Base-by-base conservation (phyloP, 768 basidiomycete species). In the Saitozyma sp. region DNA sequence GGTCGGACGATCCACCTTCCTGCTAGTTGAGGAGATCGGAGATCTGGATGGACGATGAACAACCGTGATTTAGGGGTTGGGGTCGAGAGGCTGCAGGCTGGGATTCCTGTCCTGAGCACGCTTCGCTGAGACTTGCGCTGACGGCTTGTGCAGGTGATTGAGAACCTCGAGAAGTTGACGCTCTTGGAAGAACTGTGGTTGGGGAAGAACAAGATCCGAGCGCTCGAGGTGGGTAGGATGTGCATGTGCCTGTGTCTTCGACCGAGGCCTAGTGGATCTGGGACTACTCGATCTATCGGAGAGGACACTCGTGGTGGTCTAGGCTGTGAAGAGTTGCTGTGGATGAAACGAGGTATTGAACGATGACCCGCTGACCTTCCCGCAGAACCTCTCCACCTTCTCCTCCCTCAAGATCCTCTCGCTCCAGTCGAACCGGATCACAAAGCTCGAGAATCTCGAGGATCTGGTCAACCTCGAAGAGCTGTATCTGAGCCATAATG, bases 131-230 rank as follows among this genome's bases (percentile, higher is more conserved):
- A 29, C 29, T 29, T 29, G 29, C 5, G 29, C 29, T 29, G 29
- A 29, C 29, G 29, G 29, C 5, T 61, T n/a, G 39, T 9, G 37
- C 63, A 96, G 93, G 85, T 83, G 82, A 95, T 99, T 61, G 91
- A 97, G 77, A 88, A 88, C 46, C 79, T 98, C 4, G 90, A 91
- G 10, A 83, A 85, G 1, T 81, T 96, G 45, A 85, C 87, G 0
- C 90, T 89, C 67, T 82, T 99, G 9, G 91, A 93, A 68, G 93
- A 97, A 71, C 82, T 99, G 3, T 98, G 95, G 92, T 81, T 98
- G 3, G 96, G 96, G 8, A 99, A 99, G 84, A 99, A 99, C 78
- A 99, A 97, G 82, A 91, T 99, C 61, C 77, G 87, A 7, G 88
- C 86, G 77, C 84, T 99, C 5, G 89, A 94, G 84, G 91, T 91